phyloP scores from a whole-genome alignment of 257 asterid genomes.

The Parsonsia alboflavescens region DNA sequence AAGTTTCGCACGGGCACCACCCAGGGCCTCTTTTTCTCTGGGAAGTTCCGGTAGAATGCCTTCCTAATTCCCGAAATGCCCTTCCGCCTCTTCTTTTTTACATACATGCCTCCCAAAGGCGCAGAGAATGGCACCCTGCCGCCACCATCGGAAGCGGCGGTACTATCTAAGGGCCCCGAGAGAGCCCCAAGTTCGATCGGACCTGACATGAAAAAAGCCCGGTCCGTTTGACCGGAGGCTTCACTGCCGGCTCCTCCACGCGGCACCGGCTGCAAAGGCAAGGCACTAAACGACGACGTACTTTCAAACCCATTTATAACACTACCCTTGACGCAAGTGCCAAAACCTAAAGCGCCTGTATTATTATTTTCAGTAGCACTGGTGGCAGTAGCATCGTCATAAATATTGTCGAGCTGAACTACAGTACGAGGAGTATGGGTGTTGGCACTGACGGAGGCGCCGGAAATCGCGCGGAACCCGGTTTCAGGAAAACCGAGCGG shows the following conservation, averaged over 20 bases:
- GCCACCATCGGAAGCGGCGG: conserved; percentile 27
- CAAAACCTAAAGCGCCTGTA: conserved; percentile 32
- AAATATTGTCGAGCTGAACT: conserved; percentile 50
- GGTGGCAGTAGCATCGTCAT: conserved; percentile 42
- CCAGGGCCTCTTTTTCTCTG: conserved; percentile 43
- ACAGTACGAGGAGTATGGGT: conserved; percentile 78
- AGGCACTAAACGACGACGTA: conserved; percentile 76
- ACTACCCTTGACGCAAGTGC: conserved; percentile 42
- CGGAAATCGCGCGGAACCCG: conserved; percentile 93
- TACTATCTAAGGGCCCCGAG: conserved; percentile 72
- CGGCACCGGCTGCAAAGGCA: conserved; percentile 88
- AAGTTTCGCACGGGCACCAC: conserved; percentile 85
- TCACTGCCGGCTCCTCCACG: conserved; percentile 59
- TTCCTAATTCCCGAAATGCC: conserved; percentile 67
- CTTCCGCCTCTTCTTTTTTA: conserved; percentile 70
- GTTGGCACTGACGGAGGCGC: conserved; percentile 91
- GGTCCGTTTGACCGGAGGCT: conserved; percentile 64
- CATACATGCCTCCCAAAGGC: conserved; percentile 68
- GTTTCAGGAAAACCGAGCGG: conserved; percentile 52
- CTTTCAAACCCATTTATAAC: conserved; percentile 79
- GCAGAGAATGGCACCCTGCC: conserved; percentile 77
- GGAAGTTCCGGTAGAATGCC: conserved; percentile 69
- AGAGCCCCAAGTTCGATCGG: conserved; percentile 92
- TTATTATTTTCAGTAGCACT: conserved; percentile 9
- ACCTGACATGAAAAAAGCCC: conserved; percentile 93